phyloP scores from a whole-genome alignment of 1,139 yeast species.

The Diutina siamensis region DNA sequence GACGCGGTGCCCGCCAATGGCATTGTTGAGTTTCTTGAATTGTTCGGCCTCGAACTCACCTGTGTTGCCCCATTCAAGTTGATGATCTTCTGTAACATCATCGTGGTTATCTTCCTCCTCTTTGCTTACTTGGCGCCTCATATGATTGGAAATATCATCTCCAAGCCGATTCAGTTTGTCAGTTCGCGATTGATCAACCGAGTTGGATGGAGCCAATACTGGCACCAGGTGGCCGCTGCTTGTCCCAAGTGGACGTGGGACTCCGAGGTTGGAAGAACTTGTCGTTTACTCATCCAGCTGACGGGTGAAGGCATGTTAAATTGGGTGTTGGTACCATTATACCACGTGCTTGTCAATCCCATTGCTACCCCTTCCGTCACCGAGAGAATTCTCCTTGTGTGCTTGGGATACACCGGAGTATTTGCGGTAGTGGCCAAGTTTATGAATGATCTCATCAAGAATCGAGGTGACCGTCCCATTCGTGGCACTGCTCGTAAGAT shows the following conservation, averaged over 20 bases:
- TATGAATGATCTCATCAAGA: slow-evolving; percentile 25
- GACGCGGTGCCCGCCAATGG: slow-evolving; percentile 2
- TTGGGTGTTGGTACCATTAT: background rate
- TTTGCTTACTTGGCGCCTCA: slow-evolving; percentile 46
- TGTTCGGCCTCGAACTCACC: slow-evolving; percentile 26
- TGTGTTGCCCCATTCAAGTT: slow-evolving; percentile 26
- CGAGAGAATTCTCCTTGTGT: slow-evolving; percentile 25
- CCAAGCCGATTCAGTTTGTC: slow-evolving; percentile 6
- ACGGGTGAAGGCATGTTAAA: too few relatives aligned
- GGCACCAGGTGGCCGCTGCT: background rate
- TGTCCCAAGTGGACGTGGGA: background rate
- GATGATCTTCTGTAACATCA: slow-evolving; percentile 27
- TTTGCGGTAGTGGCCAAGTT: slow-evolving; percentile 17
- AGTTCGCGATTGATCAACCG: background rate
- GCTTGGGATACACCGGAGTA: slow-evolving; percentile 28
- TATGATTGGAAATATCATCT: slow-evolving; percentile 28
- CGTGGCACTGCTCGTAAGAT: slow-evolving; percentile 36
- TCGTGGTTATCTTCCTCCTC: slow-evolving; percentile 32
- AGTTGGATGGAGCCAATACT: background rate
- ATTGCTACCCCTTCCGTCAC: slow-evolving; percentile 8
- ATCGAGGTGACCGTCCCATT: slow-evolving; percentile 26
- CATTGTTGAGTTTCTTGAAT: slow-evolving; percentile 18
- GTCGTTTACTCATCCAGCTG: too few relatives aligned
- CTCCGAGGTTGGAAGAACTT: background rate
- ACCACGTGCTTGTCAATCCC: background rate